Evolutionary conservation across 129 eudicot genomes (phyloP), one percentile per base, ranked within the genome.

Genomic region (Lonicera japonica): DNA sequence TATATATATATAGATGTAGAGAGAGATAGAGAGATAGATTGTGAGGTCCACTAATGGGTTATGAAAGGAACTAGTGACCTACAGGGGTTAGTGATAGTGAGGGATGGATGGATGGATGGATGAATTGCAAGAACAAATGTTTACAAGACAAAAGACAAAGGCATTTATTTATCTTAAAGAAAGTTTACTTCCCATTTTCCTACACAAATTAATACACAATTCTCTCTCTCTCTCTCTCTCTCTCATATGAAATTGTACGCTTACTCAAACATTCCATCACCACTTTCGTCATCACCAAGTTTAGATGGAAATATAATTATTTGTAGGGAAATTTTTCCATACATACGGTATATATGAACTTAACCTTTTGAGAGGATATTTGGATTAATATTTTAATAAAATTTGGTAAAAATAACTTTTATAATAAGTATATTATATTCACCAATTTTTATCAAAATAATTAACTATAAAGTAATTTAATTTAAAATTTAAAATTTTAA

Each of bases 241-340:
- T 29, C 36, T 29, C 36, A 29, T 29, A 1, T 74, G 77, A 69
- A 52, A 60, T 72, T 80, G 82, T 76, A 72, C 70, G 48, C 83
- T 75, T 80, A 81, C 91, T 74, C 78, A 59, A 83, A 56, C 65
- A 72, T 48, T 63, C 80, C 90, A 74, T 87, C 95, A 87, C 70
- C 70, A 39, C 55, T 80, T 75, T 70, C 91, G 95, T 87, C 95
- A 87, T 51, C 73, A 24, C 66, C 34, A 83, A 70, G 83, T 70
- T 69, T 76, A 67, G 67, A 61, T 78, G 20, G 18, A 25, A n/a
- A n/a, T n/a, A n/a, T n/a, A n/a, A n/a, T n/a, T n/a, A n/a, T n/a
- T n/a, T n/a, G n/a, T n/a, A n/a, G n/a, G n/a, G n/a, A n/a, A n/a
- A n/a, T n/a, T n/a, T n/a, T n/a, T n/a, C n/a, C n/a, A n/a, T n/a